Base-by-base conservation (phyloP, 345 rosid genomes). In the Euphorbia pulcherrima region DNA sequence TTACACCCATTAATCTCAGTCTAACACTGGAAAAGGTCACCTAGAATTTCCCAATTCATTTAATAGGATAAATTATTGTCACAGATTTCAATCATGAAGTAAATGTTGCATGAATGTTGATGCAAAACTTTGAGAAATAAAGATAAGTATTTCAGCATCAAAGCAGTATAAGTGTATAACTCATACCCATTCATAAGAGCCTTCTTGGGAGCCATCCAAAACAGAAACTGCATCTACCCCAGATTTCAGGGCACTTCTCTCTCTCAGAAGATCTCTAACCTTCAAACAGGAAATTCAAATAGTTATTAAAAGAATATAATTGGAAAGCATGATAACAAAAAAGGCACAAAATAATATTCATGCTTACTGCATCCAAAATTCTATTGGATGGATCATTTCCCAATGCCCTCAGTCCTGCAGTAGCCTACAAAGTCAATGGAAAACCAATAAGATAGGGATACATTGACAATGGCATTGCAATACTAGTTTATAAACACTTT, bases 141-240 rank as follows among this genome's bases (percentile, higher is more conserved):
- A 44, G 26, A 35, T 2, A 62, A 29, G 4, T 21, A 48, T 14
- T 67, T 8, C n/a, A n/a, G n/a, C n/a, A n/a, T n/a, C n/a, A n/a
- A n/a, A n/a, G 39, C 10, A 68, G 71, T 92, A 64, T n/a, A n/a
- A n/a, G n/a, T n/a, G n/a, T n/a, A n/a, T 59, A 24, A 4, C 67
- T 70, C 95, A 69, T 89, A 94, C 99, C 99, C 99, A 94, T 81
- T 89, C 85, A 79, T 91, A 94, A 77, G 99, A 80, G 65, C 97
- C 99, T 81, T 94, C 99, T 80, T 94, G 99, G 47, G 88, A 80
- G 48, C 99, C 99, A 79, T 94, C 99, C 79, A 94, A 78, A 67
- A 91, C 92, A 77, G 75, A 74, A 50, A 94, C 99, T 60, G 72
- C 88, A 60, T 75, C 72, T 20, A 83, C 77, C 76, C 87, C 88